Percentiles rank a stretch among this genome's conserved stretches.
These are phyloP conservation scores for Pigoraptor vietnamica DNA, from an alignment of 78 protist genomes.

Conservation along the genomic window DNA sequence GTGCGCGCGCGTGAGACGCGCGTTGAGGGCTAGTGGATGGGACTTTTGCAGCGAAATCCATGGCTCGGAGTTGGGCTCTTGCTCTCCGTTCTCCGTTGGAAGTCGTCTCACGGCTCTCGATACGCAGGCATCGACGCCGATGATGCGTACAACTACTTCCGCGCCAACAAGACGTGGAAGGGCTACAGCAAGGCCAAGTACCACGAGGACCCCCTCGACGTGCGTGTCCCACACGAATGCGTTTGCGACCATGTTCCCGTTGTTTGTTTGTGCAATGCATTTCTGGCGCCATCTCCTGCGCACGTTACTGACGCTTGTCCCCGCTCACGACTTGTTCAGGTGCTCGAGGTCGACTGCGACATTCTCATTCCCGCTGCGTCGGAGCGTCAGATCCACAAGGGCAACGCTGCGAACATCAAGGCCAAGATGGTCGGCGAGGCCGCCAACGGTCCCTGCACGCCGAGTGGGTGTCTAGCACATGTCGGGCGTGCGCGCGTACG, in stretches of 20 bases:
- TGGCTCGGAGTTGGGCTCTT: not conserved
- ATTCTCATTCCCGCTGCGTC: slow-evolving; percentile 80
- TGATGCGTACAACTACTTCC: slow-evolving; percentile 3
- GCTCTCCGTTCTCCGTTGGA: not conserved
- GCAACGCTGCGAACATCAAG: slow-evolving; percentile 54
- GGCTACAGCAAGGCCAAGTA: slow-evolving; percentile 21
- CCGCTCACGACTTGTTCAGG: no score
- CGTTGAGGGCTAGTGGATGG: no score
- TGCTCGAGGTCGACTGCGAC: slow-evolving; percentile 74
- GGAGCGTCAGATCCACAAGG: slow-evolving; percentile 67
- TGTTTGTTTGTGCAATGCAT: not conserved
- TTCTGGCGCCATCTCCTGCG: not conserved
- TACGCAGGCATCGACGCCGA: slow-evolving; percentile 27
- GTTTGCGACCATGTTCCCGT: not conserved
- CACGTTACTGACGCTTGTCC: no score
- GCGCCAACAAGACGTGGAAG: slow-evolving; percentile 20
- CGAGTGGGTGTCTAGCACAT: slow-evolving; percentile 43
- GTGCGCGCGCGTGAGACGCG: no score
- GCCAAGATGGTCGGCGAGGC: slow-evolving; percentile 70
- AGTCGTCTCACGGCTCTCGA: not conserved
- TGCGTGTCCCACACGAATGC: not conserved
- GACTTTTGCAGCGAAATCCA: not conserved
- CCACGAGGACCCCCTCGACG: slow-evolving; percentile 13
- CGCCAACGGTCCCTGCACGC: slow-evolving; percentile 85
- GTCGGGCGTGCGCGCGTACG: no score